Percentiles rank a stretch among this genome's conserved stretches.
phyloP scores from a whole-genome alignment of 768 basidiomycete species.

The Boletellus ananas region DNA sequence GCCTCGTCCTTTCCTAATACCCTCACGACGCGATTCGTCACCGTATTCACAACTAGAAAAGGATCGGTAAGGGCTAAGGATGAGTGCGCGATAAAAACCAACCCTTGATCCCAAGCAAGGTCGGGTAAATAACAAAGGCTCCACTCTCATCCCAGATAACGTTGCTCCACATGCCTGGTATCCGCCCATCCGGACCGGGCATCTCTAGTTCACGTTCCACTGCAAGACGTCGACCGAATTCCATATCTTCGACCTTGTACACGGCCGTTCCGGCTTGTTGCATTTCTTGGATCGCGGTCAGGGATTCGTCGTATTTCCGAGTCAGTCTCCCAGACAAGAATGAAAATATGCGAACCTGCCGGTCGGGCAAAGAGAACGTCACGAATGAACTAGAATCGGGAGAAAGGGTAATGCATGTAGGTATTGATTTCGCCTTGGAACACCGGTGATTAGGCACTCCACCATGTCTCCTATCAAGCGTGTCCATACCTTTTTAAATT shows the following conservation, averaged over 20 bases:
- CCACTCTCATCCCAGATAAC: slow-evolving; percentile 99
- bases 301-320: slow-evolving; percentile 92
- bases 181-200: slow-evolving; percentile 66
- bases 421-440: slow-evolving; percentile 79
- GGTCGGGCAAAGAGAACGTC: slow-evolving; percentile 90
- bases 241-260: slow-evolving; percentile 96
- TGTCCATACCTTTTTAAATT: slow-evolving; percentile 86
- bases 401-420: slow-evolving; percentile 88
- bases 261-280: slow-evolving; percentile 96
- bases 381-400: slow-evolving; percentile 87
- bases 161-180: slow-evolving; percentile 78
- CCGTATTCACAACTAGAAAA: slow-evolving; percentile 82
- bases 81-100: slow-evolving; percentile 11
- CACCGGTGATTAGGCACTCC: neutral
- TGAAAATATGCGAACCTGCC: slow-evolving; percentile 90
- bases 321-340: slow-evolving; percentile 87
- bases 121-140: slow-evolving; percentile 90
- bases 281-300: slow-evolving; percentile 94
- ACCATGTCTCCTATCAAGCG: neutral
- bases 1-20: slow-evolving; percentile 93
- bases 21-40: slow-evolving; percentile 88
- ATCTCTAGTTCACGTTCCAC: slow-evolving; percentile 88
- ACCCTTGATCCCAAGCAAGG: slow-evolving; percentile 95
- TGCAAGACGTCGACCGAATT: slow-evolving; percentile 95
- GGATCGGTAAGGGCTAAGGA: neutral